Conservation (phyloP, 192 early-diverging fungal genomes). For the Jimgerdemannia lactiflua region DNA sequence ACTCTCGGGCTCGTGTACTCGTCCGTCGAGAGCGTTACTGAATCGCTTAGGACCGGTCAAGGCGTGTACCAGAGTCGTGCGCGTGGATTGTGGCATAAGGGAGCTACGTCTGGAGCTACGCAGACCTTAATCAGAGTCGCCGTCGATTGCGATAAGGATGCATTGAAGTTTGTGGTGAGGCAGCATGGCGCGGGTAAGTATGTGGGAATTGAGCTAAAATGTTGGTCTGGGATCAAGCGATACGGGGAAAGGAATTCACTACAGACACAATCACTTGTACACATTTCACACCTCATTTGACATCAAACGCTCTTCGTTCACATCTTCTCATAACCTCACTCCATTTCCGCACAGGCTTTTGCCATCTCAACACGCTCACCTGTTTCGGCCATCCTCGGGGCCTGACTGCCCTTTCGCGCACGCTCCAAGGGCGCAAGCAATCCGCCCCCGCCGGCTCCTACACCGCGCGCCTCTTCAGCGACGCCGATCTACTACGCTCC, state of each 20-base stretch:
- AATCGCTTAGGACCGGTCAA: slow-evolving; percentile 68
- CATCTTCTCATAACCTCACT: too few relatives aligned
- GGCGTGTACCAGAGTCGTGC: slow-evolving; percentile 94
- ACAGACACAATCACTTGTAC: background rate
- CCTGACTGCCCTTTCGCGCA: slow-evolving; percentile 67
- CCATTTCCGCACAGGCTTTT: slow-evolving; percentile 66
- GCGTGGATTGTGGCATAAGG: slow-evolving; percentile 96
- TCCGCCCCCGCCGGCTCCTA: slow-evolving; percentile 89
- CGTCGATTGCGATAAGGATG: slow-evolving; percentile 92
- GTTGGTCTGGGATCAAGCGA: background rate
- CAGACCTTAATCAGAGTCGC: slow-evolving; percentile 76
- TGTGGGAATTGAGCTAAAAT: background rate
- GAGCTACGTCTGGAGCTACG: slow-evolving; percentile 91
- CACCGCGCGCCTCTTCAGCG: slow-evolving; percentile 84
- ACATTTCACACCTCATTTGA: slow-evolving; percentile 4
- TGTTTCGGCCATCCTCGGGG: slow-evolving; percentile 89
- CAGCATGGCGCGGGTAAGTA: slow-evolving; percentile 76
- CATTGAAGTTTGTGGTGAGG: slow-evolving; percentile 80
- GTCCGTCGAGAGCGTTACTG: slow-evolving; percentile 72
- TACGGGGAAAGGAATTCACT: background rate
- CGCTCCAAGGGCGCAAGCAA: slow-evolving; percentile 63
- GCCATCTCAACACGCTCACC: slow-evolving; percentile 86
- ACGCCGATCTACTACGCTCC: slow-evolving; percentile 73
- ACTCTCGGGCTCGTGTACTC: slow-evolving; percentile 95
- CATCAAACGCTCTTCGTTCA: slow-evolving; percentile 10